Conservation (phyloP, 345 rosid species). For the Cardamine resedifolia region DNA sequence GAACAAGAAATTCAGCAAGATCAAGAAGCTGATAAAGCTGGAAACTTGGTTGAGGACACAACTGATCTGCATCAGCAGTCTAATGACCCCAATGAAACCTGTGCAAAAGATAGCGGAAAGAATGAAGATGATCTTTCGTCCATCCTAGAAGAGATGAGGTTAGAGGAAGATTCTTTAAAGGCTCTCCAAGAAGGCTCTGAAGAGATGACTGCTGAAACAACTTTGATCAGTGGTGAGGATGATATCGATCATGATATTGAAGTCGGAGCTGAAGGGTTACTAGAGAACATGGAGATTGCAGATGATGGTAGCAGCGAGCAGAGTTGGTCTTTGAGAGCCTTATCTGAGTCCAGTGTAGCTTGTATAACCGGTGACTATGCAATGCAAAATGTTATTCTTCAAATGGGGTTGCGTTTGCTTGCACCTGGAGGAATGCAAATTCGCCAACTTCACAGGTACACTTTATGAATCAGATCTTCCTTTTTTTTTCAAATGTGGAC, state of each 20-base stretch:
- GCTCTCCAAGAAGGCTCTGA: slow-evolving; percentile 49
- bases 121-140: slow-evolving; percentile 47
- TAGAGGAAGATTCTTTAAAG: slow-evolving; percentile 59
- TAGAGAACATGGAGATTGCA: slow-evolving; percentile 46
- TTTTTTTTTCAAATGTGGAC: neutral
- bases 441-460: slow-evolving; percentile 81
- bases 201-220: slow-evolving; percentile 17
- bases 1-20: slow-evolving; percentile 64
- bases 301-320: slow-evolving; percentile 85
- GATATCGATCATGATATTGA: slow-evolving; percentile 31
- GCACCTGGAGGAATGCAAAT: slow-evolving; percentile 95
- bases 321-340: slow-evolving; percentile 80
- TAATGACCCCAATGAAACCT: slow-evolving; percentile 27
- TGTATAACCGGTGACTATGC: slow-evolving; percentile 93
- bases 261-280: slow-evolving; percentile 37
- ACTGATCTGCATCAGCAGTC: slow-evolving; percentile 25
- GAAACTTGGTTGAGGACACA: slow-evolving; percentile 23
- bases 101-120: slow-evolving; percentile 28
- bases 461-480: neutral
- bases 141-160: slow-evolving; percentile 61
- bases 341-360: slow-evolving; percentile 93
- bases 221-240: slow-evolving; percentile 24
- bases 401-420: slow-evolving; percentile 88
- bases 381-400: slow-evolving; percentile 95
- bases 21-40: slow-evolving; percentile 39